Conservation (phyloP, 176 grass and related monocot genomes). For the Rhynchospora breviuscula region DNA sequence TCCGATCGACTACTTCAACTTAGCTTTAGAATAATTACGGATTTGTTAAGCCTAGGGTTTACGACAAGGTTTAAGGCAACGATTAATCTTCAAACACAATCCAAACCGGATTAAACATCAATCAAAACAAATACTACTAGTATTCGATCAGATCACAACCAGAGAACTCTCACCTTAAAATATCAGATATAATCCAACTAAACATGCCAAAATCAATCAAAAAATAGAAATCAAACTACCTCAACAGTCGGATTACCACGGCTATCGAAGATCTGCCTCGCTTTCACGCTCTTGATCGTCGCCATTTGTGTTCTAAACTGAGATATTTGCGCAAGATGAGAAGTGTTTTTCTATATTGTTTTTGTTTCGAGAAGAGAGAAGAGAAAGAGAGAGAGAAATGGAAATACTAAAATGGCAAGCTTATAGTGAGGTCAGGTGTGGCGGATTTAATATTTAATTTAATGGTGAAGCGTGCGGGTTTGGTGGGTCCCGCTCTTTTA, state of each 20-base stretch:
- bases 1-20: background rate
- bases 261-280: conserved; percentile 50
- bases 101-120: background rate
- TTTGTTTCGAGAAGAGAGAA: background rate
- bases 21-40: background rate
- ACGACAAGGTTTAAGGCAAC: background rate
- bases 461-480: background rate
- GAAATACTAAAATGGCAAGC: background rate
- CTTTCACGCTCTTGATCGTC: conserved; percentile 45
- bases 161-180: background rate
- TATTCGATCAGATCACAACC: background rate
- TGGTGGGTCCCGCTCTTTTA: background rate
- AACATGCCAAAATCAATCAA: background rate
- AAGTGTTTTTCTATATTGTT: background rate
- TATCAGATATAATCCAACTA: background rate
- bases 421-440: background rate
- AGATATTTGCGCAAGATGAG: background rate
- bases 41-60: background rate
- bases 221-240: conserved; percentile 27
- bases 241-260: conserved; percentile 50
- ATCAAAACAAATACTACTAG: background rate
- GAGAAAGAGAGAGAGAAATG: background rate
- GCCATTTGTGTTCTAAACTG: background rate
- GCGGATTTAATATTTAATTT: background rate
- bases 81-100: background rate